phyloP scores from a whole-genome alignment of 257 asterid genomes.

The Gardenia jasminoides region DNA sequence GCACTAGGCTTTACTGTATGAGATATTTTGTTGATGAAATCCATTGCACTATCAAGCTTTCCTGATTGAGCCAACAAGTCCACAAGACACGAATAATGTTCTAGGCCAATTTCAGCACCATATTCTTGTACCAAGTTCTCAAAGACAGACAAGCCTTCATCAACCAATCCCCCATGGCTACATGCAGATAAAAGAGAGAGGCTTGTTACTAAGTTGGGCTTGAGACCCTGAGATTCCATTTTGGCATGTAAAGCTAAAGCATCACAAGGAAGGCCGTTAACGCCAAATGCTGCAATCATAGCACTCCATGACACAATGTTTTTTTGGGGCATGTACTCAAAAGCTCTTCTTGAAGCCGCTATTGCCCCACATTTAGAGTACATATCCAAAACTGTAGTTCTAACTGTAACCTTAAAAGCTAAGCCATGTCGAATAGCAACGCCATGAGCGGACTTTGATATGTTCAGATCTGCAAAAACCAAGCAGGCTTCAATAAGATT shows the following conservation, averaged over 20 bases:
- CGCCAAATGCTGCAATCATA: slow-evolving; percentile 73
- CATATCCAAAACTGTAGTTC: slow-evolving; percentile 84
- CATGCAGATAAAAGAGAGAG: slow-evolving; percentile 77
- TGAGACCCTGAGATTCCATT: slow-evolving; percentile 59
- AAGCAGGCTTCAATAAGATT: slow-evolving; percentile 84
- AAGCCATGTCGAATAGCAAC: slow-evolving; percentile 62
- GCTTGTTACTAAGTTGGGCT: slow-evolving; percentile 65
- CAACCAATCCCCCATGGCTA: slow-evolving; percentile 88
- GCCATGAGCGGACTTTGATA: slow-evolving; percentile 70
- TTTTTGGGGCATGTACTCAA: slow-evolving; percentile 53
- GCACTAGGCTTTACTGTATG: slow-evolving; percentile 43
- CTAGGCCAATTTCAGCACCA: slow-evolving; percentile 42
- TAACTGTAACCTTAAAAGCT: slow-evolving; percentile 60
- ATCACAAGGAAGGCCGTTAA: slow-evolving; percentile 71
- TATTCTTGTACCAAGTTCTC: slow-evolving; percentile 40
- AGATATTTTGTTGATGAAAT: slow-evolving; percentile 46
- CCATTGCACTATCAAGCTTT: slow-evolving; percentile 61
- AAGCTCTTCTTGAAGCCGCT: slow-evolving; percentile 60
- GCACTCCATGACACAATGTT: slow-evolving; percentile 78
- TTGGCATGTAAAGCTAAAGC: slow-evolving; percentile 59
- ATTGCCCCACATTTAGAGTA: slow-evolving; percentile 83
- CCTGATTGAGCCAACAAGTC: slow-evolving; percentile 92
- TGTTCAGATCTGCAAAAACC: slow-evolving; percentile 55
- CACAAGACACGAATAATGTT: slow-evolving; percentile 82
- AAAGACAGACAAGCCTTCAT: slow-evolving; percentile 66